Evolutionary conservation across 371 early-diverging fungal genomes (phyloP).

Genomic region (Sporodiniella umbellata): DNA sequence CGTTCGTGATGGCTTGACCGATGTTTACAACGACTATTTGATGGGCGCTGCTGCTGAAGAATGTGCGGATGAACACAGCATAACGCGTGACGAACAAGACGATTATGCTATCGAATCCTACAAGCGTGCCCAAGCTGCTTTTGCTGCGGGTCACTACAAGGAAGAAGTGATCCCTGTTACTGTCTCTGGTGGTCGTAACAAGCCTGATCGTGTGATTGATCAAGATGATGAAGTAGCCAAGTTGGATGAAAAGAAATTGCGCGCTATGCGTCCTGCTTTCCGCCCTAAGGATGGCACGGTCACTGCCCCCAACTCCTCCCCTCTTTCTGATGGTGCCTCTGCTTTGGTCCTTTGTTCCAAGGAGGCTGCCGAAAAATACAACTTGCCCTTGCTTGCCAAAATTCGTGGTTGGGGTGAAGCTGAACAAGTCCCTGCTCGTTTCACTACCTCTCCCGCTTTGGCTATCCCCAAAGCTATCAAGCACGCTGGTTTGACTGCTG

Average conservation of each 20-base stretch:
- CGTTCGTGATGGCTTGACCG: conserved; percentile 90
- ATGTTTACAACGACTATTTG: conserved; percentile 80
- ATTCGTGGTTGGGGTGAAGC: conserved; percentile 76
- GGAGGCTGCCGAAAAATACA: conserved; percentile 69
- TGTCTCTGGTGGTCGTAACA: conserved; percentile 80
- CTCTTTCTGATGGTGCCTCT: conserved; percentile 93
- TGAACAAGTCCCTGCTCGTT: conserved; percentile 78
- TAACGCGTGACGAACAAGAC: conserved; percentile 87
- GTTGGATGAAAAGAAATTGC: conserved; percentile 74
- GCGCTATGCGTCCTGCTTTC: conserved; percentile 89
- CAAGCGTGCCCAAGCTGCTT: conserved; percentile 85
- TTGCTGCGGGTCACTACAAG: conserved; percentile 68
- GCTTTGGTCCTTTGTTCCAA: conserved; percentile 87
- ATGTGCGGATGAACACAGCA: conserved; percentile 79
- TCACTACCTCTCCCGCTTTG: conserved; percentile 91
- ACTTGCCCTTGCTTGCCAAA: conserved; percentile 73
- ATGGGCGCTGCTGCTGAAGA: conserved; percentile 97
- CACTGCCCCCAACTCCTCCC: conserved; percentile 95
- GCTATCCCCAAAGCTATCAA: conserved; percentile 92
- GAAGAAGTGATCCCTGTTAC: conserved; percentile 89
- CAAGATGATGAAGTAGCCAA: conserved; percentile 80
- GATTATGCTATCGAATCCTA: conserved; percentile 86
- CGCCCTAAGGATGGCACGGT: conserved; percentile 82
- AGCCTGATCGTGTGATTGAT: conserved; percentile 76
- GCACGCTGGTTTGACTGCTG: conserved; percentile 65